Conservation (phyloP, 2,329 filamentous ascomycete species). For the Fonsecaea pedrosoi region DNA sequence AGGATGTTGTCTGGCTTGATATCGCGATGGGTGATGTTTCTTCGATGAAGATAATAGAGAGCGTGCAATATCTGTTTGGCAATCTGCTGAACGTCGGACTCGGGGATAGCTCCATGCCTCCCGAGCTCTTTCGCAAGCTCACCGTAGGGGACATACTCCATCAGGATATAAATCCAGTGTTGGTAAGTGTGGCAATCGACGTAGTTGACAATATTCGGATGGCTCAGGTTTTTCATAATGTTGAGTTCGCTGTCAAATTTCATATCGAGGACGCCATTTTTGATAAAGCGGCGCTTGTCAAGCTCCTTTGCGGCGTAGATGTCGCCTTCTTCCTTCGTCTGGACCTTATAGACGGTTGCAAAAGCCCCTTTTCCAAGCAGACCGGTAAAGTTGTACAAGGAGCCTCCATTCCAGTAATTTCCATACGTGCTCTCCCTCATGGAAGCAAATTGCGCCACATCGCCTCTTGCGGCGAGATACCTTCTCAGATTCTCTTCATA, state of each 20-base stretch:
- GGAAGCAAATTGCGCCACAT: conserved; percentile 41
- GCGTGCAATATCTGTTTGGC: conserved; percentile 74
- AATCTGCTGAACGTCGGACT: conserved; percentile 73
- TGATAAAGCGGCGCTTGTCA: conserved; percentile 90
- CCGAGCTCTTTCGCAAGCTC: conserved; percentile 79
- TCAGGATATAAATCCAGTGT: conserved; percentile 88
- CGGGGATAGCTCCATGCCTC: conserved; percentile 67
- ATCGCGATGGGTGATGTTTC: conserved; percentile 95
- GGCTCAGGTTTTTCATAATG: conserved; percentile 85
- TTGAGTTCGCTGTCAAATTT: conserved; percentile 97
- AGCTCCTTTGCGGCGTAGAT: conserved; percentile 93
- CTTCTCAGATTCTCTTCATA: conserved; percentile 73
- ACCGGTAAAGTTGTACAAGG: conserved; percentile 81
- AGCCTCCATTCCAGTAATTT: conserved; percentile 82
- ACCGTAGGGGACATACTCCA: conserved; percentile 86
- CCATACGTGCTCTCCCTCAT: conserved; percentile 57
- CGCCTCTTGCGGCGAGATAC: conserved; percentile 61
- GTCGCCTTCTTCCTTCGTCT: conserved; percentile 80
- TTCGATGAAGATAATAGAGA: conserved; percentile 81
- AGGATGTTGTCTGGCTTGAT: conserved; percentile 99
- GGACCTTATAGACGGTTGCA: conserved; percentile 89
- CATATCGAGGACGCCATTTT: conserved; percentile 85
- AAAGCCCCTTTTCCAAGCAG: conserved; percentile 92
- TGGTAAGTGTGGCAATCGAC: conserved; percentile 86
- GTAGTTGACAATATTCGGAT: conserved; percentile 90